A percentile compares a stretch with the other conserved stretches of the same genome.
Conservation (phyloP, 768 basidiomycete species). For the Xerocomellus chrysenteron region DNA sequence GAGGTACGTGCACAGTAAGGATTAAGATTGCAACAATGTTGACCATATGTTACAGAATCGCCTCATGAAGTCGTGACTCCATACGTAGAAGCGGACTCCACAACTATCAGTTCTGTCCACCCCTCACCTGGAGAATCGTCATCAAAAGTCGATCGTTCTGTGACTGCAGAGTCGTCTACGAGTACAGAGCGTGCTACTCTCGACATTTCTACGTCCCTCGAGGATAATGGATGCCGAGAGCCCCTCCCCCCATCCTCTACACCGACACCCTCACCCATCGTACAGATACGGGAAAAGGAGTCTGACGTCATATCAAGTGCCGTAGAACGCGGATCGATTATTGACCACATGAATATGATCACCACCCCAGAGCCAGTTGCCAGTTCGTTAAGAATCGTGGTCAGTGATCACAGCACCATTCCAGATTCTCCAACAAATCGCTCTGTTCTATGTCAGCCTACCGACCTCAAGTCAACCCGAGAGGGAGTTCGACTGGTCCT, state of each 20-base stretch:
- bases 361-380: slow-evolving; percentile 7
- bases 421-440: slow-evolving; percentile 8
- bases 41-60: slow-evolving; percentile 16
- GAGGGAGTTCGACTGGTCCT: slow-evolving; percentile 67
- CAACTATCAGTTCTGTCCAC: slow-evolving; percentile 1
- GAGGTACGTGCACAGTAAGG: slow-evolving; percentile 16
- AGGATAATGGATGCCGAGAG: slow-evolving; percentile 3
- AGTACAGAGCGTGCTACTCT: slow-evolving; percentile 12
- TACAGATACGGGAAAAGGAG: slow-evolving; percentile 16
- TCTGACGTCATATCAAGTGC: slow-evolving; percentile 11
- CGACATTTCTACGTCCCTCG: slow-evolving; percentile 6
- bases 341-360: slow-evolving; percentile 10
- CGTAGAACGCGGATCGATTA: slow-evolving; percentile 3
- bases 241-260: slow-evolving; percentile 12
- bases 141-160: slow-evolving; percentile 3
- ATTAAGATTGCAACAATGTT: slow-evolving; percentile 1
- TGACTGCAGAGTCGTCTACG: slow-evolving; percentile 2
- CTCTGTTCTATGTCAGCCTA: slow-evolving; percentile 11
- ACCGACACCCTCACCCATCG: slow-evolving; percentile 10
- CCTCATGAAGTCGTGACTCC: slow-evolving; percentile 6
- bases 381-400: slow-evolving; percentile 27
- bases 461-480: slow-evolving; percentile 39
- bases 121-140: slow-evolving; percentile 5
- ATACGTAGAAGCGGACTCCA: slow-evolving; percentile 13
- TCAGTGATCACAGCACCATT: slow-evolving; percentile 27